These are phyloP conservation scores for Nepenthes alata DNA, from an alignment of 179 eudicot genomes.

Conservation along the genomic window DNA sequence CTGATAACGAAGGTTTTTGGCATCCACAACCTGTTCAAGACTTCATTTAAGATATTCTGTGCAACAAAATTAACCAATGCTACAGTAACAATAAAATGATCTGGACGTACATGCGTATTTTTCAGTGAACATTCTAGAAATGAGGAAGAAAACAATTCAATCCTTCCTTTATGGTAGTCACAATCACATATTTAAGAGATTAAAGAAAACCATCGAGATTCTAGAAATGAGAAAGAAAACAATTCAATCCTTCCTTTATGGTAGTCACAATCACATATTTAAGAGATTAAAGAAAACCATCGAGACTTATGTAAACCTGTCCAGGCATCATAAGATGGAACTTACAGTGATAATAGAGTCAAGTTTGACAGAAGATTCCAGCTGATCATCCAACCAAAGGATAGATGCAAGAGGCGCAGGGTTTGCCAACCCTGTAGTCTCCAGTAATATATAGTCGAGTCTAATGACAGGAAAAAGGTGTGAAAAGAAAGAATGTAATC, in stretches of 20 bases:
- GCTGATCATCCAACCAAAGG: constrained; percentile 96
- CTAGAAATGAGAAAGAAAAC: background rate
- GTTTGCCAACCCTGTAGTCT: constrained; percentile 95
- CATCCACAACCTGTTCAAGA: constrained; percentile 76
- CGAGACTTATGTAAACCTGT: background rate
- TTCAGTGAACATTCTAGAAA: background rate
- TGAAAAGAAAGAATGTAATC: background rate
- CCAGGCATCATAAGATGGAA: constrained; percentile 8
- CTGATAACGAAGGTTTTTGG: constrained; percentile 79
- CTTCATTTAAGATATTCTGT: background rate
- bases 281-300: constrained; percentile 1
- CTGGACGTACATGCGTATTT: background rate
- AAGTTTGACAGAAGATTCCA: constrained; percentile 78
- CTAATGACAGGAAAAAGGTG: constrained; percentile 26
- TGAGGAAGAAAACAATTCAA: background rate
- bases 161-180: background rate
- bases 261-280: background rate
- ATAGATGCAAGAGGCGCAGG: constrained; percentile 98
- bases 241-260: background rate
- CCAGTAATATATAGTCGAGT: constrained; percentile 89
- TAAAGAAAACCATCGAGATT: constrained; percentile 2
- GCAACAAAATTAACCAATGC: no score
- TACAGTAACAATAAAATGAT: no score
- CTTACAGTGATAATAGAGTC: constrained; percentile 91
- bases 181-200: background rate